Percentiles rank a stretch among this genome's conserved stretches.
Evolutionary conservation across 768 basidiomycete species (phyloP).

Genomic region (Collybia nuda): DNA sequence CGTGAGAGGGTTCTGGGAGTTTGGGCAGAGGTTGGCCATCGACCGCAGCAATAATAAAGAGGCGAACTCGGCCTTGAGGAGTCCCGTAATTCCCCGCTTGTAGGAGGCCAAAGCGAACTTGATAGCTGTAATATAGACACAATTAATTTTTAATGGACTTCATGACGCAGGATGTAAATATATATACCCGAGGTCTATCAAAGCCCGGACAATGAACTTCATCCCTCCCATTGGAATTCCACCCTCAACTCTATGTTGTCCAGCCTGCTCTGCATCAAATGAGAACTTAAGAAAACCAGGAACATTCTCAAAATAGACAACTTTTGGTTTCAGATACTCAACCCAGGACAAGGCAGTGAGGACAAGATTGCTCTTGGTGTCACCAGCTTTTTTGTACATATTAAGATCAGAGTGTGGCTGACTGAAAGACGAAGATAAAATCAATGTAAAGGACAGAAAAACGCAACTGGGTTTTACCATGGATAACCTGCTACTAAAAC

Average conservation of each 20-base stretch:
- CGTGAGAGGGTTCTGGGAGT: conserved; percentile 56
- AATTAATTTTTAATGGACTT: not conserved
- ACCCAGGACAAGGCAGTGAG: conserved; percentile 57
- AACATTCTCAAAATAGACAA: conserved; percentile 54
- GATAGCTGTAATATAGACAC: conserved; percentile 38
- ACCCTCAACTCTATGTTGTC: conserved; percentile 49
- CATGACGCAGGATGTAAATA: not conserved
- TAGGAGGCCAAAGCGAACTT: conserved; percentile 47
- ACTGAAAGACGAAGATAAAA: conserved; percentile 32
- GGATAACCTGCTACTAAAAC: conserved; percentile 73
- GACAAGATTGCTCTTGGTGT: conserved; percentile 68
- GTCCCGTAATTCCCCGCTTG: conserved; percentile 59
- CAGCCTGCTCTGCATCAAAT: conserved; percentile 39
- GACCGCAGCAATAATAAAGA: conserved; percentile 51
- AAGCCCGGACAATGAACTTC: conserved; percentile 59
- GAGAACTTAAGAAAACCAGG: conserved; percentile 46
- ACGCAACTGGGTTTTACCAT: conserved; percentile 43
- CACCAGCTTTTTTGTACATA: conserved; percentile 66
- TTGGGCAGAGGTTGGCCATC: conserved; percentile 42
- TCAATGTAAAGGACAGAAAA: not conserved
- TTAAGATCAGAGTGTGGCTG: conserved; percentile 76
- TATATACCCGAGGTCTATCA: conserved; percentile 66
- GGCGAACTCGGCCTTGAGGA: conserved; percentile 53
- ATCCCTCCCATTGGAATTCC: conserved; percentile 75
- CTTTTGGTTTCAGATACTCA: conserved; percentile 42